These are phyloP conservation scores for Protomyces inouyei DNA, from an alignment of 1,139 yeast genomes.

Conservation along the genomic window DNA sequence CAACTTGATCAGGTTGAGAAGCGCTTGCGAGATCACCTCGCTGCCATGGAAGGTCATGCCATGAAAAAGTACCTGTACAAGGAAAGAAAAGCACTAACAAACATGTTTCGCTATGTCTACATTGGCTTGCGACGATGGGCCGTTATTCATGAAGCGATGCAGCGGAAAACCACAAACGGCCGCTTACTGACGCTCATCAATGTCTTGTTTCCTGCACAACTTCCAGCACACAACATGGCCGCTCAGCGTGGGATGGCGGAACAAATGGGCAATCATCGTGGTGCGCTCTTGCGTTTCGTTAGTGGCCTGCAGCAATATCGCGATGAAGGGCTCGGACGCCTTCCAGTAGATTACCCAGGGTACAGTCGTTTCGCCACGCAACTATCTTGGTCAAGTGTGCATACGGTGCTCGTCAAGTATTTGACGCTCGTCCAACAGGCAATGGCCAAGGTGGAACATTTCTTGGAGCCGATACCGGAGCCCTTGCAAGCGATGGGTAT, in stretches of 20 bases:
- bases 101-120: not conserved
- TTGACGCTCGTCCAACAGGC: slow-evolving; percentile 1
- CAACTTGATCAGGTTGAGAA: slow-evolving; percentile 8
- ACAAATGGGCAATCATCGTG: not conserved
- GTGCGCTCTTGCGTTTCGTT: not conserved
- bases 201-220: not conserved
- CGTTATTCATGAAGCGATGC: not conserved
- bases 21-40: not conserved
- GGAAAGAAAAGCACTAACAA: not conserved
- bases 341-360: not conserved
- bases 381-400: slow-evolving; percentile 1
- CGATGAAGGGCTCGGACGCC: not conserved
- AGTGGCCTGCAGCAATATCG: not conserved
- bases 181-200: not conserved
- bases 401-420: slow-evolving; percentile 4
- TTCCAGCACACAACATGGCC: not conserved
- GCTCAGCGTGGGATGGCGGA: not conserved
- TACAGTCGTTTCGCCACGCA: not conserved
- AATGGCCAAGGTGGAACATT: slow-evolving; percentile 1
- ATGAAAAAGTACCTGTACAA: not conserved
- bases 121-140: slow-evolving; percentile 9
- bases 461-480: slow-evolving; percentile 16
- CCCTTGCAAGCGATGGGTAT: slow-evolving; percentile 1
- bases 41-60: not conserved
- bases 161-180: not conserved